Evolutionary conservation across 73 alveolate species (phyloP).

Genomic region (Blepharisma stoltei): DNA sequence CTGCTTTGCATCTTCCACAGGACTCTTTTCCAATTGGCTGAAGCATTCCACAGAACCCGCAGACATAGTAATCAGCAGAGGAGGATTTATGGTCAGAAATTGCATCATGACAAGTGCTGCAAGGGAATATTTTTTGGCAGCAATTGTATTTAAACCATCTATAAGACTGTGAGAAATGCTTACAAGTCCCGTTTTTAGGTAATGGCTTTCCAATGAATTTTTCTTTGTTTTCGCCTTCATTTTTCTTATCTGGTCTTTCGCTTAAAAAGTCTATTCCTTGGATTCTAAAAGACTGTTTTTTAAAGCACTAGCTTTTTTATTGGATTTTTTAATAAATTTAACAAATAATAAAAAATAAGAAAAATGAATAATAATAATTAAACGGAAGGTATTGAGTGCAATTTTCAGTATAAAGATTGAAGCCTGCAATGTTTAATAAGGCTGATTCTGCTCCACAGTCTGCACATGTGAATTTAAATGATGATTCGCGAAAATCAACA

Average conservation of each 20-base stretch:
- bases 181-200: conserved; percentile 72
- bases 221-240: conserved; percentile 18
- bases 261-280: conserved; percentile 2
- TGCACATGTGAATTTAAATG: neutral
- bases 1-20: conserved; percentile 43
- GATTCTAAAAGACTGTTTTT: neutral
- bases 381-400: too few species aligned
- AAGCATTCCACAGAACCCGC: conserved; percentile 69
- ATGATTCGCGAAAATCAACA: neutral
- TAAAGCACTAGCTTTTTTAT: too few species aligned
- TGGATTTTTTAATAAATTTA: too few species aligned
- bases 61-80: conserved; percentile 54
- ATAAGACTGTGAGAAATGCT: conserved; percentile 65
- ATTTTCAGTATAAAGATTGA: neutral
- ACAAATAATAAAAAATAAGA: too few species aligned
- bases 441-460: neutral
- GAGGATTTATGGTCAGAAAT: conserved; percentile 57
- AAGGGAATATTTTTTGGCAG: conserved; percentile 70
- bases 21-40: conserved; percentile 51
- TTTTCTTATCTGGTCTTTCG: neutral
- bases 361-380: too few species aligned
- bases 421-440: neutral
- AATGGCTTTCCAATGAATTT: conserved; percentile 51
- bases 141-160: conserved; percentile 74
- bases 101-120: conserved; percentile 76